A percentile compares a stretch with the other conserved stretches of the same genome.
These are phyloP conservation scores for Fusarium clavum DNA, from an alignment of 2,329 filamentous ascomycete genomes.

Conservation along the genomic window DNA sequence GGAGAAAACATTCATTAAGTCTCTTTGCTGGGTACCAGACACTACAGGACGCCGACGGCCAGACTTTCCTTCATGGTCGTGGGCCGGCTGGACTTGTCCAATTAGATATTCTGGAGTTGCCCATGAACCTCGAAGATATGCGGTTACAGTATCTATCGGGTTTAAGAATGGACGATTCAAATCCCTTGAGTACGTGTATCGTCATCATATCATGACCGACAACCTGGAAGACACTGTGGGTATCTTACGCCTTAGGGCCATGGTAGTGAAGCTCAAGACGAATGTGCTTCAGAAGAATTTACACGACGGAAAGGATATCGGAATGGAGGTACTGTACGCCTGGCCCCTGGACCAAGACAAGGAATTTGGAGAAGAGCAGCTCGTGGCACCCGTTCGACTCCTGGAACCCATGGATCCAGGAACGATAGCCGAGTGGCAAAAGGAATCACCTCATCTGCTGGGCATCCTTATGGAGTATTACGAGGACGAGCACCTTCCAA, in stretches of 20 bases:
- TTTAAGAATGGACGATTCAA: not conserved
- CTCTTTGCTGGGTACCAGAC: not conserved
- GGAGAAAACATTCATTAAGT: not conserved
- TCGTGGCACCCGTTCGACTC: not conserved
- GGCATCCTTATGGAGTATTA: not conserved
- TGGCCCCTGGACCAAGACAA: not conserved
- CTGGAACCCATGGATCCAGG: not conserved
- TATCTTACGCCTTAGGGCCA: not conserved
- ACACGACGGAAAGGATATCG: not conserved
- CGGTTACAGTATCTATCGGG: not conserved
- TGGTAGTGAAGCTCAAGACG: not conserved
- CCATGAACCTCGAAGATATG: not conserved
- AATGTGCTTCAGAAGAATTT: not conserved
- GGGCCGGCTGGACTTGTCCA: not conserved
- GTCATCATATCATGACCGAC: not conserved
- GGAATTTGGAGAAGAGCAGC: not conserved
- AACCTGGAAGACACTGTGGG: not conserved
- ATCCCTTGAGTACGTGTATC: not conserved
- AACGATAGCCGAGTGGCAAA: not conserved
- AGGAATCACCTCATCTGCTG: not conserved
- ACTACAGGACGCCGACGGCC: not conserved
- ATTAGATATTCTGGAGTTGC: not conserved
- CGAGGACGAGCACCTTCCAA: not conserved
- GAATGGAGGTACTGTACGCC: not conserved
- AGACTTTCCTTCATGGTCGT: not conserved